phyloP scores from a whole-genome alignment of 2,329 filamentous ascomycete genomes.

The Trichoderma simmonsii region DNA sequence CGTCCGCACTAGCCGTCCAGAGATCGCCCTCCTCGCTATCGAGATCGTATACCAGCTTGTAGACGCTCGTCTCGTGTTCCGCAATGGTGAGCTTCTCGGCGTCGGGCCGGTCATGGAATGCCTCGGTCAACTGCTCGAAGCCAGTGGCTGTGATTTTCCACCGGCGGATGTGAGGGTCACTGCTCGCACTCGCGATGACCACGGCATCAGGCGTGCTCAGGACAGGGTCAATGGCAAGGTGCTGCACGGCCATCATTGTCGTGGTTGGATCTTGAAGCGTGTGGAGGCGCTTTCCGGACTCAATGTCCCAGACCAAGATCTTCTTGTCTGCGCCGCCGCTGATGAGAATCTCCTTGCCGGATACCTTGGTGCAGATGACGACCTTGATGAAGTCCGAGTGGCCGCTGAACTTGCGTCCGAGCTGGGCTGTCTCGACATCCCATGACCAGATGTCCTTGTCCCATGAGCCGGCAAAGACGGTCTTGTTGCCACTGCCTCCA shows the following conservation, averaged over 20 bases:
- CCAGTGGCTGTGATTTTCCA: slow-evolving; percentile 62
- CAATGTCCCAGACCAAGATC: slow-evolving; percentile 79
- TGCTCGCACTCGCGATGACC: slow-evolving; percentile 74
- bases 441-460: slow-evolving; percentile 91
- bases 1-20: slow-evolving; percentile 93
- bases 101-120: slow-evolving; percentile 39
- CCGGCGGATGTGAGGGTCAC: slow-evolving; percentile 72
- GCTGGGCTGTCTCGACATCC: slow-evolving; percentile 57
- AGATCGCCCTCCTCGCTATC: slow-evolving; percentile 64
- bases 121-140: slow-evolving; percentile 53
- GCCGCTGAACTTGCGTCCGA: slow-evolving; percentile 63
- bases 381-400: slow-evolving; percentile 92
- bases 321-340: slow-evolving; percentile 76
- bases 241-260: slow-evolving; percentile 74
- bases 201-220: slow-evolving; percentile 49
- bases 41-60: slow-evolving; percentile 70
- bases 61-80: slow-evolving; percentile 88
- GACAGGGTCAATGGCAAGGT: slow-evolving; percentile 71
- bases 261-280: slow-evolving; percentile 71
- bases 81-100: slow-evolving; percentile 55
- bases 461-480: slow-evolving; percentile 86
- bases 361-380: slow-evolving; percentile 60
- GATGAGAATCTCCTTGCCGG: slow-evolving; percentile 61
- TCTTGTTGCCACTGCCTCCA: slow-evolving; percentile 52
- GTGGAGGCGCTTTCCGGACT: slow-evolving; percentile 65